These are phyloP conservation scores for Backusella morwellensis DNA, from an alignment of 192 early-diverging fungal genomes.

Conservation along the genomic window DNA sequence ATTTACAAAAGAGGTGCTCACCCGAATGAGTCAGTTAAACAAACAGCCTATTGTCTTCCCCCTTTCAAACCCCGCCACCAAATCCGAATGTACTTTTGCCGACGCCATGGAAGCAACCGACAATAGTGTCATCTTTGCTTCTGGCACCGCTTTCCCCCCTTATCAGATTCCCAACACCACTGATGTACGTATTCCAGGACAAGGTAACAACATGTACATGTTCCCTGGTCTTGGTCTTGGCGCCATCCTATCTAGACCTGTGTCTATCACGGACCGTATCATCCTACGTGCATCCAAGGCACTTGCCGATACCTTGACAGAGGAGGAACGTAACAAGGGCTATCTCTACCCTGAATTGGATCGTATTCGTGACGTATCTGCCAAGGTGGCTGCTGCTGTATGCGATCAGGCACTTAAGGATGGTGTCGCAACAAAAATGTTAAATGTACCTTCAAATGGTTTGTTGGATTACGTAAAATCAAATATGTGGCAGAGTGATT, in stretches of 20 bases:
- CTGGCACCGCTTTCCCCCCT: constrained; percentile 90
- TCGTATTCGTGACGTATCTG: constrained; percentile 86
- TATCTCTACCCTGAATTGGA: constrained; percentile 83
- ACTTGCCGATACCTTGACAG: constrained; percentile 72
- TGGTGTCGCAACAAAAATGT: constrained; percentile 16
- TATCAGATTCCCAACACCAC: constrained; percentile 65
- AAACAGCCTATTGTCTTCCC: constrained; percentile 88
- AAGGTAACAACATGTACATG: constrained; percentile 79
- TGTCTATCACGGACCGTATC: constrained; percentile 73
- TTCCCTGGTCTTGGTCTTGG: constrained; percentile 90
- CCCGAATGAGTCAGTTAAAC: constrained; percentile 74
- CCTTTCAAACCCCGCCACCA: constrained; percentile 81
- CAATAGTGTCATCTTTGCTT: constrained; percentile 94
- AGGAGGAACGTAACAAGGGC: constrained; percentile 64
- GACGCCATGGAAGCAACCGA: constrained; percentile 83
- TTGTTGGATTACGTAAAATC: constrained; percentile 19
- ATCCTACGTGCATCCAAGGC: constrained; percentile 78
- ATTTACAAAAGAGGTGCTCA: constrained; percentile 71
- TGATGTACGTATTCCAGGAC: constrained; percentile 62
- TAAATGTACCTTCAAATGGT: constrained; percentile 3
- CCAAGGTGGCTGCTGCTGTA: constrained; percentile 80
- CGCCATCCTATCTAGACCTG: constrained; percentile 68
- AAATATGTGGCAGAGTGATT: constrained; percentile 26
- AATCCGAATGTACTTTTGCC: constrained; percentile 95
- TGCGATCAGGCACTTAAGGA: constrained; percentile 43